phyloP scores from a whole-genome alignment of 2,329 filamentous ascomycete species.

The Talaromyces sp. region DNA sequence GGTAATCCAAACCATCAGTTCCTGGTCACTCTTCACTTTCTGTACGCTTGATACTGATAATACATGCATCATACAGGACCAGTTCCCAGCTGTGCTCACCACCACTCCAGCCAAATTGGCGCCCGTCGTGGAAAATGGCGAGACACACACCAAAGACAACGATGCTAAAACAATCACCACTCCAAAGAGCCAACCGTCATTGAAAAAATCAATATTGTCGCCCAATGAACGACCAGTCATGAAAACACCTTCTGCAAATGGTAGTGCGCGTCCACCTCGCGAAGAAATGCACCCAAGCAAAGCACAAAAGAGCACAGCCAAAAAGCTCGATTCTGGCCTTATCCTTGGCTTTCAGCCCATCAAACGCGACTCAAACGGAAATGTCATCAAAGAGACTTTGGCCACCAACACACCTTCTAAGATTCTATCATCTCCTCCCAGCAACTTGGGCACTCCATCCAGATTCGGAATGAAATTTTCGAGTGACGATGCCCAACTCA shows the following conservation, averaged over 20 bases:
- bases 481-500: slow-evolving; percentile 43
- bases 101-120: slow-evolving; percentile 35
- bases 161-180: slow-evolving; percentile 23
- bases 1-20: slow-evolving; percentile 26
- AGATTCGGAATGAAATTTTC: slow-evolving; percentile 47
- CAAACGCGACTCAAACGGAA: slow-evolving; percentile 44
- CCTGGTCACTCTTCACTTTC: not conserved
- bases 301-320: slow-evolving; percentile 69
- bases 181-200: slow-evolving; percentile 21
- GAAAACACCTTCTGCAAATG: slow-evolving; percentile 49
- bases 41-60: not conserved
- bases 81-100: slow-evolving; percentile 15
- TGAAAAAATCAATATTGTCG: slow-evolving; percentile 31
- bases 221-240: slow-evolving; percentile 27
- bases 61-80: slow-evolving; percentile 7
- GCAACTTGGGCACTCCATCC: slow-evolving; percentile 40
- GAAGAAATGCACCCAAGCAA: slow-evolving; percentile 92
- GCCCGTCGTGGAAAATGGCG: slow-evolving; percentile 47
- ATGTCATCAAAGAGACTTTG: slow-evolving; percentile 30
- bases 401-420: slow-evolving; percentile 43
- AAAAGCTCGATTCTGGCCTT: slow-evolving; percentile 72
- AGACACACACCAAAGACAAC: slow-evolving; percentile 34
- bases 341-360: slow-evolving; percentile 79
- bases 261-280: slow-evolving; percentile 64
- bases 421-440: slow-evolving; percentile 31